Conservation (phyloP, 441 rosid species). For the Euphorbia corollata region DNA sequence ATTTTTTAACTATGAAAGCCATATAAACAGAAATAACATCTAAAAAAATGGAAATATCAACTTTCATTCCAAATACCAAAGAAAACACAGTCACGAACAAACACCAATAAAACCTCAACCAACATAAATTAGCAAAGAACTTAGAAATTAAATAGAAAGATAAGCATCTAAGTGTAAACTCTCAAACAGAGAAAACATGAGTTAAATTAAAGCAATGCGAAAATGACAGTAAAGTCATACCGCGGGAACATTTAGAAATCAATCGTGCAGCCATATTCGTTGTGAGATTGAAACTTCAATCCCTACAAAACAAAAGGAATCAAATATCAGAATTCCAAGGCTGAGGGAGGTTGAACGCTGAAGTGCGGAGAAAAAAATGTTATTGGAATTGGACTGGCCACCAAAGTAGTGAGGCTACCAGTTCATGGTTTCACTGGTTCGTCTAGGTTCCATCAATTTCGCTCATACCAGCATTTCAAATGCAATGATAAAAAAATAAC, state of each 20-base stretch:
- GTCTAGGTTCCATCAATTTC: too few relatives aligned
- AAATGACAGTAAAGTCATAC: background rate
- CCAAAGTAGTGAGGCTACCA: too few relatives aligned
- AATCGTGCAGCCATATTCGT: constrained; percentile 4
- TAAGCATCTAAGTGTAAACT: background rate
- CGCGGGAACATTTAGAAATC: constrained; percentile 1
- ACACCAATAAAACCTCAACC: background rate
- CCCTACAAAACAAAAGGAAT: too few relatives aligned
- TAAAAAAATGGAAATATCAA: background rate
- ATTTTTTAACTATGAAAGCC: background rate
- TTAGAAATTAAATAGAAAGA: background rate
- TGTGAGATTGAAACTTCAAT: too few relatives aligned
- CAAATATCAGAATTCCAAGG: too few relatives aligned
- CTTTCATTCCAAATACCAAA: too few relatives aligned
- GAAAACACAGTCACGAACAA: background rate
- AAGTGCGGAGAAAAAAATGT: too few relatives aligned
- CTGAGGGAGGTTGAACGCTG: too few relatives aligned
- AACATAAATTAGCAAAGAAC: background rate
- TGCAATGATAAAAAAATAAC: too few relatives aligned
- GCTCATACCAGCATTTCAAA: too few relatives aligned
- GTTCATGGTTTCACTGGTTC: too few relatives aligned
- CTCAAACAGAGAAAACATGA: background rate
- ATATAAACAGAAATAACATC: background rate
- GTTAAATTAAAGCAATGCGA: background rate
- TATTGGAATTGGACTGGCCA: too few relatives aligned